Conservation (phyloP, 2,329 filamentous ascomycete genomes). For the Aspergillus piperis region DNA sequence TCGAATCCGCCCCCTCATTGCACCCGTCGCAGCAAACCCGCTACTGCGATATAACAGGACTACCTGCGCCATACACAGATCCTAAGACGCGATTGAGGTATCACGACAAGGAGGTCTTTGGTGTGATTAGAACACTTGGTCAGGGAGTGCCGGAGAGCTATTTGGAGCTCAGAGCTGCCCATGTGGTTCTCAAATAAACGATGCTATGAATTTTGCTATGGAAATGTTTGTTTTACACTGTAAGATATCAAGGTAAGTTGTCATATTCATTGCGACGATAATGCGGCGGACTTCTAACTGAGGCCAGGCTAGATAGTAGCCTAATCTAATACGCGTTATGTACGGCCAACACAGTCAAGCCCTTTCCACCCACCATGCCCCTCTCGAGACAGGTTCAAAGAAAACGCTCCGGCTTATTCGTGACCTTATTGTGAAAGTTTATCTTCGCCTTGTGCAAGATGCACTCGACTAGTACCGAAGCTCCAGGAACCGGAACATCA, state of each 20-base stretch:
- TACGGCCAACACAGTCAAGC: constrained; percentile 96
- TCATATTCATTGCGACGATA: background rate
- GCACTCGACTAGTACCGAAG: constrained; percentile 71
- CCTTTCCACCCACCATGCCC: constrained; percentile 77
- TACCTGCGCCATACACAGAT: constrained; percentile 89
- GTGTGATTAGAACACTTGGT: constrained; percentile 74
- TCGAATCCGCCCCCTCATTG: constrained; percentile 88
- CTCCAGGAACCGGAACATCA: constrained; percentile 63
- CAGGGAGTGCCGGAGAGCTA: constrained; percentile 86
- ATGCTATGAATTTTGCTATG: background rate
- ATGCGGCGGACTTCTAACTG: background rate
- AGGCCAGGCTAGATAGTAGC: background rate
- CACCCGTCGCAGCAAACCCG: constrained; percentile 74
- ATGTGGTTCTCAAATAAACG: constrained; percentile 80
- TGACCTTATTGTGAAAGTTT: constrained; percentile 60
- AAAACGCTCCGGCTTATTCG: constrained; percentile 99
- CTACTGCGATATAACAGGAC: constrained; percentile 94
- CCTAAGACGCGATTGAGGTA: constrained; percentile 93
- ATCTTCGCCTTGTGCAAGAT: constrained; percentile 75
- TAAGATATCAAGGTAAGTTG: constrained; percentile 2
- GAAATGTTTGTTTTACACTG: background rate
- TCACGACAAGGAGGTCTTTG: constrained; percentile 90
- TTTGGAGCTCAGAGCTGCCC: constrained; percentile 84
- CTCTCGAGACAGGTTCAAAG: constrained; percentile 79
- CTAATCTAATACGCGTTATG: constrained; percentile 48